Conservation (phyloP, 371 early-diverging fungal genomes). For the Mucor racemosus region DNA sequence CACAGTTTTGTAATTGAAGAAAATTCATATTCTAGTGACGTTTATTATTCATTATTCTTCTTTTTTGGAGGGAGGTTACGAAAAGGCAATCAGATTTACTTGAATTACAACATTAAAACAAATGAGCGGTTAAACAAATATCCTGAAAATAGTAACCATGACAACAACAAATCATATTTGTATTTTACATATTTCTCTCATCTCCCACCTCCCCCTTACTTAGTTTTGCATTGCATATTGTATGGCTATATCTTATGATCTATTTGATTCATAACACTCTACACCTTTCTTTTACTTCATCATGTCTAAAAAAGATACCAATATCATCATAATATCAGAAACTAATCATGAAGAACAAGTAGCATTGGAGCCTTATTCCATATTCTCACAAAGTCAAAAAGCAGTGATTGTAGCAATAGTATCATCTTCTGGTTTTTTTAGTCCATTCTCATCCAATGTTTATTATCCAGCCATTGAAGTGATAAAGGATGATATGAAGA, state of each 20-base stretch:
- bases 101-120: background rate
- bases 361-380: conserved; percentile 8
- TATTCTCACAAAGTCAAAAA: conserved; percentile 12
- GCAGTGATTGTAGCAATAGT: conserved; percentile 5
- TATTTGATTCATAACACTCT: too few species aligned
- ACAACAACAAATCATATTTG: too few species aligned
- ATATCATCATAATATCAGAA: background rate
- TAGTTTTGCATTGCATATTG: too few species aligned
- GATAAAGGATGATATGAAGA: conserved; percentile 25
- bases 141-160: background rate
- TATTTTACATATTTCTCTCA: background rate
- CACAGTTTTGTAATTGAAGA: background rate
- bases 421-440: conserved; percentile 14
- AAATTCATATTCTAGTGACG: background rate
- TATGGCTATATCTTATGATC: too few species aligned
- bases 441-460: conserved; percentile 23
- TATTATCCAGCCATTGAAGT: conserved; percentile 16
- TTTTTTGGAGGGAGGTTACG: background rate
- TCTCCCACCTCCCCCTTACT: background rate
- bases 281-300: background rate
- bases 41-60: background rate
- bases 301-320: background rate
- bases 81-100: background rate
- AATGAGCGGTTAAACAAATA: background rate
- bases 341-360: background rate